phyloP scores from a whole-genome alignment of 2,329 filamentous ascomycete genomes.

The Penicillium aurantiogriseum region DNA sequence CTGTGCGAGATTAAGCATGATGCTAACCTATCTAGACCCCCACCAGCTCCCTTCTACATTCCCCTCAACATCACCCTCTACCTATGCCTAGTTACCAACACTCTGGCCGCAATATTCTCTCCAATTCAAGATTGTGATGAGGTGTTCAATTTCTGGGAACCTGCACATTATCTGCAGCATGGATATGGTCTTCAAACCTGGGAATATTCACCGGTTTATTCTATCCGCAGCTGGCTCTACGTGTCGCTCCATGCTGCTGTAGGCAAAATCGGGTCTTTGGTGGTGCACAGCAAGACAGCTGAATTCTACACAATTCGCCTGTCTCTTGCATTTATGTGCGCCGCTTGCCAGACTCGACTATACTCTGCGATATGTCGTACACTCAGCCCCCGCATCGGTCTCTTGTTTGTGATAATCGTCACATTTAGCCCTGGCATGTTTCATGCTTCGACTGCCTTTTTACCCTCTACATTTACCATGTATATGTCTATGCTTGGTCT shows the following conservation, averaged over 20 bases:
- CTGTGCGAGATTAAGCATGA: not conserved
- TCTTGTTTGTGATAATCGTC: constrained; percentile 77
- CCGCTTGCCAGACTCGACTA: constrained; percentile 76
- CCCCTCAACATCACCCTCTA: constrained; percentile 77
- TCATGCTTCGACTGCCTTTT: constrained; percentile 79
- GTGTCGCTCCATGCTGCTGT: constrained; percentile 73
- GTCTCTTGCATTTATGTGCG: constrained; percentile 71
- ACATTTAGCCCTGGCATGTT: constrained; percentile 88
- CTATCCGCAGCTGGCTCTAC: constrained; percentile 95
- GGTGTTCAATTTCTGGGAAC: constrained; percentile 99
- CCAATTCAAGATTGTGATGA: constrained; percentile 98
- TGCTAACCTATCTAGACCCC: constrained; percentile 29
- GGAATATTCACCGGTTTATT: constrained; percentile 95
- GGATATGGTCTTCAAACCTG: constrained; percentile 94
- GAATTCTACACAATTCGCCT: constrained; percentile 89
- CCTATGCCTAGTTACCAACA: constrained; percentile 70
- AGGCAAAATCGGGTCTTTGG: constrained; percentile 64
- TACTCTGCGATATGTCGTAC: constrained; percentile 74
- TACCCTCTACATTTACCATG: constrained; percentile 97
- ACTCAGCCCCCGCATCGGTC: constrained; percentile 77
- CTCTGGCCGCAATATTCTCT: constrained; percentile 74
- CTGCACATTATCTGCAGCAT: constrained; percentile 88
- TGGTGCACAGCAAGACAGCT: constrained; percentile 46
- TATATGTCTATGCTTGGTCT: constrained; percentile 84
- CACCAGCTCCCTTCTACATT: constrained; percentile 57